Conservation (phyloP, 129 eudicot species). For the Ambrosia artemisiifolia region DNA sequence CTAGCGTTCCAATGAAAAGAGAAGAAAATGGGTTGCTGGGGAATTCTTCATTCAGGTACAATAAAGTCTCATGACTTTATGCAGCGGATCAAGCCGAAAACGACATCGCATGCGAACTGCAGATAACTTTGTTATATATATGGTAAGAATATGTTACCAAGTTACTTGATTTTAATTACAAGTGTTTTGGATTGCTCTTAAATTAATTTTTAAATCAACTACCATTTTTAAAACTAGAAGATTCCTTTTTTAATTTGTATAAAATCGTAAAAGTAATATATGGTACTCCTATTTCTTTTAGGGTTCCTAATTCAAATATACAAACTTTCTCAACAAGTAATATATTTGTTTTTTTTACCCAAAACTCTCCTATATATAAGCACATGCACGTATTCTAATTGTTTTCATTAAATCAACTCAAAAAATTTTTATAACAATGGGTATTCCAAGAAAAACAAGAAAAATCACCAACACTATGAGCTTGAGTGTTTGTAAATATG, state of each 20-base stretch:
- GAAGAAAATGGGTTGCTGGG: too few species aligned
- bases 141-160: neutral
- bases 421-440: neutral
- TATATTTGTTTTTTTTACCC: neutral
- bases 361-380: neutral
- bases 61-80: too few species aligned
- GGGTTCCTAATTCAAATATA: neutral
- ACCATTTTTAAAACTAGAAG: neutral
- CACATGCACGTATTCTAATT: neutral
- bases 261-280: neutral
- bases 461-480: neutral
- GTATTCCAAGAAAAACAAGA: constrained; percentile 3
- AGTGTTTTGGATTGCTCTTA: neutral
- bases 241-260: neutral
- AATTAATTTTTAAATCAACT: neutral
- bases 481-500: neutral
- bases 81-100: too few species aligned
- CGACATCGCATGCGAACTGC: too few species aligned
- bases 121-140: neutral
- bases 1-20: too few species aligned
- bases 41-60: too few species aligned
- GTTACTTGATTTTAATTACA: neutral
- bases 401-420: neutral
- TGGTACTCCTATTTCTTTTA: neutral
- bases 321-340: neutral